phyloP scores from a whole-genome alignment of 177 flowering plant genomes.

The Vitis hybrid region DNA sequence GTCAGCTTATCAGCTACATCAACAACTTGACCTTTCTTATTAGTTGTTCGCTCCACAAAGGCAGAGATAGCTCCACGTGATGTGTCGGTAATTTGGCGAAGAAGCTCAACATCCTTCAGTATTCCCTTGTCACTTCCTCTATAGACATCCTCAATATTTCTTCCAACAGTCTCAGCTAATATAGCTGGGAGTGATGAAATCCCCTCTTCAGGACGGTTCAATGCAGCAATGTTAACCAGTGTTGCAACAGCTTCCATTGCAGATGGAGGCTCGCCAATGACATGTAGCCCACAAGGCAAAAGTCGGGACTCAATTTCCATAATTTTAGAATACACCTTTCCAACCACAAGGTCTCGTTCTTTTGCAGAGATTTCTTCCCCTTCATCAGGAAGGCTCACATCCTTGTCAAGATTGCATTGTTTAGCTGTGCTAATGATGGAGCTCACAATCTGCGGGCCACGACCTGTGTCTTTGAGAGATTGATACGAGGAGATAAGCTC shows the following conservation, averaged over 20 bases:
- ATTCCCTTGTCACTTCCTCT: conserved; percentile 87
- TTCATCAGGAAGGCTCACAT: conserved; percentile 97
- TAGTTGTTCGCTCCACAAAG: conserved; percentile 80
- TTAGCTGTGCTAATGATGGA: conserved; percentile 93
- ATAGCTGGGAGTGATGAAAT: conserved; percentile 77
- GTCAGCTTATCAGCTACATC: conserved; percentile 71
- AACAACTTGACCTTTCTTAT: conserved; percentile 91
- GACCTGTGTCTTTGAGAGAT: conserved; percentile 91
- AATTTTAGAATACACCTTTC: conserved; percentile 92
- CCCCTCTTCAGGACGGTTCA: conserved; percentile 90
- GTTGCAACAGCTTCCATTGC: conserved; percentile 99
- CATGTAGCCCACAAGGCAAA: conserved; percentile 95
- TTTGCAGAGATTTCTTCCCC: conserved; percentile 64
- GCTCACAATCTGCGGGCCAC: conserved; percentile 90
- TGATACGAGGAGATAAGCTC: conserved; percentile 98
- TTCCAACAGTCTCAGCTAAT: conserved; percentile 77
- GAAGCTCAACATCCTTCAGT: conserved; percentile 85
- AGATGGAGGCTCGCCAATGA: conserved; percentile 98
- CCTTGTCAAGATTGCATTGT: conserved; percentile 99
- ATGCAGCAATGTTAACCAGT: conserved; percentile 89
- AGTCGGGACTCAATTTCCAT: conserved; percentile 99
- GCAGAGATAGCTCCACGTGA: conserved; percentile 86
- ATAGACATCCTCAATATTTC: conserved; percentile 83
- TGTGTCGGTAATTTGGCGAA: conserved; percentile 83
- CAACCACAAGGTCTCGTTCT: conserved; percentile 87